phyloP scores from a whole-genome alignment of 2,329 filamentous ascomycete genomes.

The Rhynchosporium agropyri region DNA sequence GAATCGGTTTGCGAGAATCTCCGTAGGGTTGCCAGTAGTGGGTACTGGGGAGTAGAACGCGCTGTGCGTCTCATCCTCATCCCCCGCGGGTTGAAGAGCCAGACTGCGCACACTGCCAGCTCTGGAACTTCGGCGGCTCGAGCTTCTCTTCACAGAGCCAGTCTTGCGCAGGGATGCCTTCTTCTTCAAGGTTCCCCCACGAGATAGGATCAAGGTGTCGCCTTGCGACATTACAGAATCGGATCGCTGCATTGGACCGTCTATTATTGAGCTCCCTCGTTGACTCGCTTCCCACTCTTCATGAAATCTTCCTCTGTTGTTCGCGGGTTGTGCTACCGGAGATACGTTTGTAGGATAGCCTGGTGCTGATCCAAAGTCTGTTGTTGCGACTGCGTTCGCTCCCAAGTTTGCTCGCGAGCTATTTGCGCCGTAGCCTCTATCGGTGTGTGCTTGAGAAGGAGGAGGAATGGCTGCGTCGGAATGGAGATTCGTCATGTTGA shows the following conservation, averaged over 20 bases:
- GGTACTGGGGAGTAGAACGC: slow-evolving; percentile 90
- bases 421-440: slow-evolving; percentile 39
- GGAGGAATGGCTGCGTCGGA: slow-evolving; percentile 33
- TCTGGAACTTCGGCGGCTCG: slow-evolving; percentile 78
- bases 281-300: slow-evolving; percentile 73
- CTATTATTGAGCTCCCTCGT: slow-evolving; percentile 65
- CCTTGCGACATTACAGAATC: slow-evolving; percentile 52
- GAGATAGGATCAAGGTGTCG: slow-evolving; percentile 45
- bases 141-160: slow-evolving; percentile 74
- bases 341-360: slow-evolving; percentile 33
- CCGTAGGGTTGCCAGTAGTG: slow-evolving; percentile 83
- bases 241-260: slow-evolving; percentile 60
- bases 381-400: slow-evolving; percentile 21
- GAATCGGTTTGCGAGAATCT: slow-evolving; percentile 83
- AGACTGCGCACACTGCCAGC: slow-evolving; percentile 87
- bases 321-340: slow-evolving; percentile 34
- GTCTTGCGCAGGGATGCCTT: slow-evolving; percentile 76
- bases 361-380: slow-evolving; percentile 36
- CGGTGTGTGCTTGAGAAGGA: slow-evolving; percentile 36
- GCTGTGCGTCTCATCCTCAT: slow-evolving; percentile 74
- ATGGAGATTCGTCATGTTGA: slow-evolving; percentile 34
- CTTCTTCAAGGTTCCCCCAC: slow-evolving; percentile 84
- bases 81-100: slow-evolving; percentile 67
- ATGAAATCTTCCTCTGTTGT: slow-evolving; percentile 56
- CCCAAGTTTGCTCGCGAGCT: slow-evolving; percentile 30